Evolutionary conservation across 768 basidiomycete species (phyloP).

Genomic region (Udeniomyces megalosporus): DNA sequence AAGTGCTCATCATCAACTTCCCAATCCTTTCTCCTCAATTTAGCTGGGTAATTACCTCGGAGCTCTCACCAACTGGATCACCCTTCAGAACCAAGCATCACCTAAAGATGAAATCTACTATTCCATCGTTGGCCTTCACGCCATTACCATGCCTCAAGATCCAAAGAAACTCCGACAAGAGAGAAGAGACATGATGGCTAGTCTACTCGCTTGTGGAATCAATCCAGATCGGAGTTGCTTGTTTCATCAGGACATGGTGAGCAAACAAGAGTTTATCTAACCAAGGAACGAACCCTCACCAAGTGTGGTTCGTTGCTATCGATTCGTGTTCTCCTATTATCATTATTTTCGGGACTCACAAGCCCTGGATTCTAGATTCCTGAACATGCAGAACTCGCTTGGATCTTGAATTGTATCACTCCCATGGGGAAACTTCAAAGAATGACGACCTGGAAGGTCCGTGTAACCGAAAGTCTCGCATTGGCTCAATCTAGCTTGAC

Average conservation of each 20-base stretch:
- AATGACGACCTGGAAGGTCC: constrained; percentile 96
- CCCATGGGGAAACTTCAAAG: constrained; percentile 64
- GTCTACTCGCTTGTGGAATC: constrained; percentile 67
- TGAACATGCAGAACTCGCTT: constrained; percentile 70
- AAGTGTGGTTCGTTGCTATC: background rate
- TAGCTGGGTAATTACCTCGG: constrained; percentile 91
- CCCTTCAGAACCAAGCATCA: constrained; percentile 41
- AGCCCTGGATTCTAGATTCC: constrained; percentile 59
- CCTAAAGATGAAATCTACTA: constrained; percentile 38
- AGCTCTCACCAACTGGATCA: constrained; percentile 76
- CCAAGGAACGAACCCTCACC: background rate
- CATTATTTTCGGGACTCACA: too few species aligned
- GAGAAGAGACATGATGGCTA: constrained; percentile 61
- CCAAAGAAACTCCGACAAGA: constrained; percentile 46
- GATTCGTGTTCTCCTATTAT: background rate
- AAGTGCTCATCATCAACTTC: constrained; percentile 10
- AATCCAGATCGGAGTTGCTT: constrained; percentile 56
- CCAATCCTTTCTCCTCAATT: background rate
- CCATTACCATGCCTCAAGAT: constrained; percentile 79
- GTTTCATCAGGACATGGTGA: constrained; percentile 79
- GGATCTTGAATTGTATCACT: constrained; percentile 74
- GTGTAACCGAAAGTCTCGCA: background rate
- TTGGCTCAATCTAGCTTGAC: background rate
- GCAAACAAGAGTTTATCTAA: constrained; percentile 20
- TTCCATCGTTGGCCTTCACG: constrained; percentile 85